Evolutionary conservation across 768 basidiomycete genomes (phyloP), one percentile per base, ranked within the genome.

Genomic region (Boletus vermiculosoides): DNA sequence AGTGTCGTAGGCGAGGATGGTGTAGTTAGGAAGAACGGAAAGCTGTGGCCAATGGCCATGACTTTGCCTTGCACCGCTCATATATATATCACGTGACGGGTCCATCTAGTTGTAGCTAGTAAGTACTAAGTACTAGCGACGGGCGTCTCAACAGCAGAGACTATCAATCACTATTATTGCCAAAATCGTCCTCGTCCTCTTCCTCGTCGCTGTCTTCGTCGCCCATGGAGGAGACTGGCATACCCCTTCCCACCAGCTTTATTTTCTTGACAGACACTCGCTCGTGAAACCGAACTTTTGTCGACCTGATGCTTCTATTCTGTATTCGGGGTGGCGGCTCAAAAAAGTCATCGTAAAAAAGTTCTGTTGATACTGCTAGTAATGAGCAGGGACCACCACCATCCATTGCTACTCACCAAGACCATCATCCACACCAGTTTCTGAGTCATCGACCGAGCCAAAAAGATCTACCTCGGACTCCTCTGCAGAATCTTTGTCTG

Each of bases 261-360:
- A 94, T 93, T 45, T 82, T 88, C 74, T 86, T 93, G 37, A 94
- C 87, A 37, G 84, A 77, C 28, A 95, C 93, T 64, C 86, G 80
- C 5, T 92, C 88, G 65, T 86, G 81, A 69, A 95, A 95, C 22
- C 88, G 85, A 12, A 94, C 93, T 54, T 78, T 83, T 40, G 62
- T 58, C 13, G 69, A 66, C 41, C 59, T 62, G 41, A 23, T 56
- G 34, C 39, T 69, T 68, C 61, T 46, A 20, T 56, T 53, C 15
- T 52, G 52, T 34, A 37, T 46, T 28, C 59, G 62, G 22, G 63
- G 71, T 13, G 88, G 88, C 8, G 85, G 80, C 41, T 83, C 88
- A 66, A 94, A 95, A 74, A 94, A 95, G 67, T 93, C 92, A 37
- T 73, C 72, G 70, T 93, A 95, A 71, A 77, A 83, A 7, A 78